Conservation (phyloP, 441 rosid species). For the Codiaeum variegatum region DNA sequence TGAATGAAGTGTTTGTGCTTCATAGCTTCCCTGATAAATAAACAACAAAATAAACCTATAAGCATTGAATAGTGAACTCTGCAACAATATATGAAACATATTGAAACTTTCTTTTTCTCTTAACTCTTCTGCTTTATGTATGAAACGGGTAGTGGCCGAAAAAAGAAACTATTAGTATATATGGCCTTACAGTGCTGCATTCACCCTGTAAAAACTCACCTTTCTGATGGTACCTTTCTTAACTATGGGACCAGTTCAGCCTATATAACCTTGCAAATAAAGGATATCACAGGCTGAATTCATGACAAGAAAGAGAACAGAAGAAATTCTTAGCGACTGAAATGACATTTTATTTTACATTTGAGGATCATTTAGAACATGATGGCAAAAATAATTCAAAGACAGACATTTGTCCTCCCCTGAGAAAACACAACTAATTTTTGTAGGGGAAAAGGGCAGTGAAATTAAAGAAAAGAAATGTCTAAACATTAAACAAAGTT, state of each 20-base stretch:
- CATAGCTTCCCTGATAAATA: neutral
- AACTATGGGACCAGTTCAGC: neutral
- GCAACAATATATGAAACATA: neutral
- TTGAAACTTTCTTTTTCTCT: neutral
- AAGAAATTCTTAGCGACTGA: neutral
- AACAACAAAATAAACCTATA: neutral
- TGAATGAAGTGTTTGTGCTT: too few species aligned
- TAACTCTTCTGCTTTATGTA: neutral
- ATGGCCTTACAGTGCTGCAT: neutral
- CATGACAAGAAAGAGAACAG: neutral
- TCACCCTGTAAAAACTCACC: neutral
- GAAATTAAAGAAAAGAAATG: neutral
- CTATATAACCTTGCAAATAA: neutral
- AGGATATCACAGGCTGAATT: neutral
- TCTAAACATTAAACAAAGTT: constrained; percentile 6
- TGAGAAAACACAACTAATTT: constrained; percentile 12
- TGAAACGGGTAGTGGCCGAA: neutral
- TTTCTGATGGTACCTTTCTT: neutral
- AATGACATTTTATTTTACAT: constrained; percentile 22
- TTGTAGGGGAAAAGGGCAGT: neutral
- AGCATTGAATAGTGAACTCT: neutral
- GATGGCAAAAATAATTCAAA: constrained; percentile 9
- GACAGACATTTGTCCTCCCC: constrained; percentile 16
- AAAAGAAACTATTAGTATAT: too few species aligned
- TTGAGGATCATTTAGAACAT: constrained; percentile 23